A percentile compares a stretch with the other conserved stretches of the same genome.
phyloP scores from a whole-genome alignment of 2,329 filamentous ascomycete genomes.

The Alternaria hordeiaustralica region DNA sequence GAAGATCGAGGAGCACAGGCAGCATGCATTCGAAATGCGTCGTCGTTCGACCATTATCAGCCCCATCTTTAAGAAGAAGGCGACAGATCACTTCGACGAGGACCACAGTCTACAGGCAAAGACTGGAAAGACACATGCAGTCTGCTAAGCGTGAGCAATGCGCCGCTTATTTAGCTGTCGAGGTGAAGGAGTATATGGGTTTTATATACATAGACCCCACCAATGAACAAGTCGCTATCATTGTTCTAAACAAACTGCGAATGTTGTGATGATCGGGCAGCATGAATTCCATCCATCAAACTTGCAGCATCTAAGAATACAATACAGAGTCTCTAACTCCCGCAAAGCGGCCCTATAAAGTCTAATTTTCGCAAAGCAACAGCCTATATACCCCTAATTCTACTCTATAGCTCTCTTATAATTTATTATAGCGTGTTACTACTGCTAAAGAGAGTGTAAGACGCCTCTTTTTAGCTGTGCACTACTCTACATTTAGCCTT shows the following conservation, averaged over 20 bases:
- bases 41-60: conserved; percentile 39
- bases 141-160: conserved; percentile 64
- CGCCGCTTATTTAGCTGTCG: no score
- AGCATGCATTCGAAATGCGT: conserved; percentile 45
- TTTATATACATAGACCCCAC: background rate
- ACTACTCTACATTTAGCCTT: no score
- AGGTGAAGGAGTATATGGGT: background rate
- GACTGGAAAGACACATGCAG: conserved; percentile 85
- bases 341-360: no score
- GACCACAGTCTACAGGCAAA: conserved; percentile 93
- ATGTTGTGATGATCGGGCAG: background rate
- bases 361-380: no score
- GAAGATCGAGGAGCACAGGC: conserved; percentile 71
- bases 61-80: conserved; percentile 41
- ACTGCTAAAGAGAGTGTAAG: no score
- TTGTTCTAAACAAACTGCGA: background rate
- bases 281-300: background rate
- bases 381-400: no score
- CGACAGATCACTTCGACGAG: conserved; percentile 66
- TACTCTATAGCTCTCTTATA: no score
- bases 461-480: no score
- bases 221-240: background rate
- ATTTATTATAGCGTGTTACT: no score
- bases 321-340: no score
- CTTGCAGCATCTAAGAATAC: no score